These are phyloP conservation scores for Fusarium sp. DNA, from an alignment of 2,329 filamentous ascomycete species.

Conservation along the genomic window DNA sequence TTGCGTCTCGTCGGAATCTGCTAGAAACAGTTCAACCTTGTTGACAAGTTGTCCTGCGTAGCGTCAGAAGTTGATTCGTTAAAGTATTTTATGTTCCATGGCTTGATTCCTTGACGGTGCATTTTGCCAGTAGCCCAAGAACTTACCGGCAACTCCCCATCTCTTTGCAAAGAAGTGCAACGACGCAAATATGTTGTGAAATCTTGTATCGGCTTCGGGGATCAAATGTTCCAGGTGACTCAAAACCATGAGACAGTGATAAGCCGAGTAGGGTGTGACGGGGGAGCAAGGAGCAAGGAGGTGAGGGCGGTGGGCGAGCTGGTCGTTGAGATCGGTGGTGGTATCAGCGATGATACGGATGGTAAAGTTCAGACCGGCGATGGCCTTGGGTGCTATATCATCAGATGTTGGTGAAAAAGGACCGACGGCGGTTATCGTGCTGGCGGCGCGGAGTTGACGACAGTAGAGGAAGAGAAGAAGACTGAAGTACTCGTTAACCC, in stretches of 20 bases:
- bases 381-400: conserved; percentile 51
- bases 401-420: conserved; percentile 38
- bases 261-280: conserved; percentile 51
- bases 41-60: conserved; percentile 46
- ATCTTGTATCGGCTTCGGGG: conserved; percentile 48
- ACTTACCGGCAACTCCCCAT: conserved; percentile 52
- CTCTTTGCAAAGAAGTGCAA: conserved; percentile 52
- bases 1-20: conserved; percentile 40
- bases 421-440: conserved; percentile 36
- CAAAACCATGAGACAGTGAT: conserved; percentile 51
- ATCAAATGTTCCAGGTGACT: conserved; percentile 52
- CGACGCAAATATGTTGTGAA: conserved; percentile 51
- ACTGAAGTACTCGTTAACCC: conserved; percentile 33
- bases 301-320: conserved; percentile 49
- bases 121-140: conserved; percentile 14
- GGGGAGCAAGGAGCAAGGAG: conserved; percentile 51
- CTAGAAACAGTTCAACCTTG: conserved; percentile 47
- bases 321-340: conserved; percentile 51
- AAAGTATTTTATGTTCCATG: neutral
- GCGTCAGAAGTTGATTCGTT: conserved; percentile 23
- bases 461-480: conserved; percentile 52
- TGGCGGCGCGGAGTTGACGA: conserved; percentile 48
- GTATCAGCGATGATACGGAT: conserved; percentile 53
- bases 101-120: conserved; percentile 4
- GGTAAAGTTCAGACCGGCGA: conserved; percentile 54